These are phyloP conservation scores for Fusarium poae DNA, from an alignment of 2,329 filamentous ascomycete species.

Conservation along the genomic window DNA sequence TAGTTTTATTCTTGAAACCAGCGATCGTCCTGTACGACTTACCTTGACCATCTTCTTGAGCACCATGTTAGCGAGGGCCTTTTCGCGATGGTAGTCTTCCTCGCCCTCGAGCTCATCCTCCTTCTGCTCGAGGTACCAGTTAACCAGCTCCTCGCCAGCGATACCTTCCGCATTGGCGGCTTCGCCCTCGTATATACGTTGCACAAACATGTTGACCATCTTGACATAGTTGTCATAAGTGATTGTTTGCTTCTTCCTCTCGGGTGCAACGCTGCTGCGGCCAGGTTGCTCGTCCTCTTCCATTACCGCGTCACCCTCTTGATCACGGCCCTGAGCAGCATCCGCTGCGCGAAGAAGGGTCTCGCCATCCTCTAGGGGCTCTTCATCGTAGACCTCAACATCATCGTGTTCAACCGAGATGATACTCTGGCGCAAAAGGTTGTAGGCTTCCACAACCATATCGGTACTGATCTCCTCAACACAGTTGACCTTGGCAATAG, in stretches of 20 bases:
- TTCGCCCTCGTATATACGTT: conserved; percentile 87
- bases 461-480: conserved; percentile 86
- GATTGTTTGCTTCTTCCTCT: conserved; percentile 81
- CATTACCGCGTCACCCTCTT: conserved; percentile 61
- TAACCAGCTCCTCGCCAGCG: conserved; percentile 81
- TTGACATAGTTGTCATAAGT: conserved; percentile 95
- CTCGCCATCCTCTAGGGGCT: conserved; percentile 60
- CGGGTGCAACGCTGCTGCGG: conserved; percentile 54
- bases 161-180: conserved; percentile 81
- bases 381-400: conserved; percentile 88
- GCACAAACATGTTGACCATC: conserved; percentile 88
- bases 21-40: conserved; percentile 51
- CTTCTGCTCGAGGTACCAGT: conserved; percentile 93
- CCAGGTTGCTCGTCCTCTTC: conserved; percentile 56
- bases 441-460: conserved; percentile 93
- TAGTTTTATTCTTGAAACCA: conserved; percentile 43
- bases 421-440: conserved; percentile 91
- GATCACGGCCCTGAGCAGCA: conserved; percentile 60
- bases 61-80: conserved; percentile 82
- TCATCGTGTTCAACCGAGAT: conserved; percentile 99
- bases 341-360: conserved; percentile 58
- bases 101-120: conserved; percentile 85
- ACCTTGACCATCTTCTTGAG: conserved; percentile 97
- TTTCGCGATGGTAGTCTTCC: conserved; percentile 84
- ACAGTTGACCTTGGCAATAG: conserved; percentile 98